Conservation (phyloP, 805 yeast species). For the Kregervanrija pseudodelftensis region DNA sequence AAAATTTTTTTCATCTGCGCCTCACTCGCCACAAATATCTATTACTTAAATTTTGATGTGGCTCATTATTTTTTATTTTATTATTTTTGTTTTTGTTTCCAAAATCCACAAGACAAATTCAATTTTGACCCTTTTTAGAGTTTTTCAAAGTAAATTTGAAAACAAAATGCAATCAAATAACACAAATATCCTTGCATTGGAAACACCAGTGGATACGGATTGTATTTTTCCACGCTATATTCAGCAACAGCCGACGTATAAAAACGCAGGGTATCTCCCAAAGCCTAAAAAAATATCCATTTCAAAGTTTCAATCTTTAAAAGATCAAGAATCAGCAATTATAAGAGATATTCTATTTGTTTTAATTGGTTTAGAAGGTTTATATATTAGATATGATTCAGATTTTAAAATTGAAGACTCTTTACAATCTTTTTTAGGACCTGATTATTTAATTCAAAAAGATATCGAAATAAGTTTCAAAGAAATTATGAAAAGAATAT, state of each 20-base stretch:
- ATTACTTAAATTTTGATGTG: too few species aligned
- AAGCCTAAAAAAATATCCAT: slow-evolving; percentile 32
- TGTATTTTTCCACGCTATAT: too few species aligned
- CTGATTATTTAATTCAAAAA: slow-evolving; percentile 67
- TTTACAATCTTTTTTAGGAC: slow-evolving; percentile 49
- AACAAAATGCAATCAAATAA: too few species aligned
- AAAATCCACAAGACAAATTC: background rate
- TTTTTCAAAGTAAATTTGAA: too few species aligned
- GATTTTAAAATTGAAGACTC: slow-evolving; percentile 41
- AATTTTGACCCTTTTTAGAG: too few species aligned
- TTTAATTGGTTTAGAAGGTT: slow-evolving; percentile 70
- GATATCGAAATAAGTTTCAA: slow-evolving; percentile 68
- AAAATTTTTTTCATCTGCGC: slow-evolving; percentile 1
- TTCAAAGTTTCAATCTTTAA: slow-evolving; percentile 37
- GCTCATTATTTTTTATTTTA: too few species aligned
- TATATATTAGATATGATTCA: slow-evolving; percentile 62
- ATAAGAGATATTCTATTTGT: slow-evolving; percentile 64
- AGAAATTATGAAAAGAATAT: slow-evolving; percentile 56
- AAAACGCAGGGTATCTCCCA: slow-evolving; percentile 4
- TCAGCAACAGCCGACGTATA: slow-evolving; percentile 13
- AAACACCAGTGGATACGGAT: too few species aligned
- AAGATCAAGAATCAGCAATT: slow-evolving; percentile 67
- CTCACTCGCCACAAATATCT: too few species aligned
- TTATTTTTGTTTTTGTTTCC: too few species aligned
- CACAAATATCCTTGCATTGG: too few species aligned